Base-by-base conservation (phyloP, 2,329 filamentous ascomycete species). In the Didymella segeticola region DNA sequence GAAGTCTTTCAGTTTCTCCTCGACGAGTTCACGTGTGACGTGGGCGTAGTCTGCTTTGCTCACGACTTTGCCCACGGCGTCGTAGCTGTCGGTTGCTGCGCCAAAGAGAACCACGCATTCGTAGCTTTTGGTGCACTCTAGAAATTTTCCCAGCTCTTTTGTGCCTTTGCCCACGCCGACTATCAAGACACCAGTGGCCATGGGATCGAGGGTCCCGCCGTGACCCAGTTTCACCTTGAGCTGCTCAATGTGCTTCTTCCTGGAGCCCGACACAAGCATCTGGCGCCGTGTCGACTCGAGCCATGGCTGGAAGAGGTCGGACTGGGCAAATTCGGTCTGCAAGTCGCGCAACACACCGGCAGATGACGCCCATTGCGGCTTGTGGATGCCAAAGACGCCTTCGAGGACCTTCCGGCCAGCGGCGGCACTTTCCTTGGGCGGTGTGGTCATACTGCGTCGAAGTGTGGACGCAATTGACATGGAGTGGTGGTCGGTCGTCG, bases 111-210 rank as follows among this genome's bases (percentile, higher is more conserved):
- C 85, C 3, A 92, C 84, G 0, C 91, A 87, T 75, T 98, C 93
- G 75, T 99, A 99, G 0, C 86, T 89, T 79, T 99, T 99, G 41
- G 89, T 96, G 79, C 95, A 97, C 48, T 85, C 82, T 37, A 98
- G 81, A 73, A 97, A 98, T 29, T 86, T 80, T 33, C 84, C 80
- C 1, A 99, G 83, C 12, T 83, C 79, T 75, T 98, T 99, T 49
- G 95, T 99, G 31, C 91, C 95, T 54, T 84, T 86, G 29, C 93
- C 95, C 46, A 97, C 82, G 50, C 93, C 95, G 6, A 95, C 82
- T 59, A 98, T 92, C 43, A 99, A 83, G 20, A 99, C 90, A 38
- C 95, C 95, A 1, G 93, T 96, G 8, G 95, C 95, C 67, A 97
- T 83, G 22, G 95, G 95, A 70, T 99, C 95, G 15, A 99, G 83